Conservation (phyloP, 2,329 filamentous ascomycete genomes). For the Aspergillus neoniger region DNA sequence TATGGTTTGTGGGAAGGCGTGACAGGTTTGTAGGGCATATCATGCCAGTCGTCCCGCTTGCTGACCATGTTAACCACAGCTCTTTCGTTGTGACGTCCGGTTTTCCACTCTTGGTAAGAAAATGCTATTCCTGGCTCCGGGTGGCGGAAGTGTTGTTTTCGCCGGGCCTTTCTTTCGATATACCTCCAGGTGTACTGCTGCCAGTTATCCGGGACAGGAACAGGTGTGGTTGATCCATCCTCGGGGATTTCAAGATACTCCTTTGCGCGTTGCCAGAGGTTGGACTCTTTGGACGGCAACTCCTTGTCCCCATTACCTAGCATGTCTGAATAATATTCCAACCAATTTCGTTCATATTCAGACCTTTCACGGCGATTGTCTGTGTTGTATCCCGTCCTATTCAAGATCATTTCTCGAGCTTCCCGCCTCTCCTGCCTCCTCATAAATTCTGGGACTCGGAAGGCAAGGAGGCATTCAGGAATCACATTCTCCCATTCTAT, state of each 20-base stretch:
- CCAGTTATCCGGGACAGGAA: neutral
- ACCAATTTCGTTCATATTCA: no score
- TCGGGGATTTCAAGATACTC: neutral
- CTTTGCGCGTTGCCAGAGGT: neutral
- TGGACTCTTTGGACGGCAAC: neutral
- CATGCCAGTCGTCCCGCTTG: neutral
- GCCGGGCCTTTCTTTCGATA: neutral
- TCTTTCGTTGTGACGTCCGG: neutral
- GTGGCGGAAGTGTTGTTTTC: no score
- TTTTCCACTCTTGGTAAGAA: constrained; percentile 1
- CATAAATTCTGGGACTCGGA: neutral
- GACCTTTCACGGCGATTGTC: no score
- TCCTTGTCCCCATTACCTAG: neutral
- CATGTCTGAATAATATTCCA: no score
- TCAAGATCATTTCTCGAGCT: neutral
- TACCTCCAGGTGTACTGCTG: neutral
- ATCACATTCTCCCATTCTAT: constrained; percentile 2
- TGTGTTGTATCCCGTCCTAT: neutral
- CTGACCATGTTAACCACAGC: neutral
- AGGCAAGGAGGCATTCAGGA: neutral
- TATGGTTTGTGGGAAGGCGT: neutral
- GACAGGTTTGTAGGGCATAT: neutral
- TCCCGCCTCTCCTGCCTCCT: neutral
- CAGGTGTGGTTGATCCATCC: neutral
- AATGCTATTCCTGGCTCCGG: constrained; percentile 1